Evolutionary conservation across 371 early-diverging fungal species (phyloP), one percentile per base, ranked within the genome.

Genomic region (Phascolomyces articulosus): DNA sequence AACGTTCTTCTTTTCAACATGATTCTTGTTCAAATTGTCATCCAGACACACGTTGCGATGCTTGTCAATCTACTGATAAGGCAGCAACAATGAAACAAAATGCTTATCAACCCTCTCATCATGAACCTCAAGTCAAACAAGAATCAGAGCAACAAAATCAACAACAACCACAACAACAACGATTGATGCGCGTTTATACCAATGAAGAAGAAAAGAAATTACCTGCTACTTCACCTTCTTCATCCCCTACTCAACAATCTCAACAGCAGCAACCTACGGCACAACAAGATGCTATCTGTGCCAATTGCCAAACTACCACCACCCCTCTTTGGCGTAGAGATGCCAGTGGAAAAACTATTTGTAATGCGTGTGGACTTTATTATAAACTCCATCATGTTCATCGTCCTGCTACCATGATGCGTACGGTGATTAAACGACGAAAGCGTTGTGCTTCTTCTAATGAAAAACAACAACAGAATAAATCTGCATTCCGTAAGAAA

Each of bases 311-410:
- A n/a, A 90, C 91, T 9, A 87, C 87, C 2, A 84, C 80, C 20
- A 95, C 95, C 4, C 93, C 94, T 3, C 78, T 92, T 15, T 95
- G 95, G 95, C 77, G 95, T 44, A 73, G 92, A 56, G 87, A 87
- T 69, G 82, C 82, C 28, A 72, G 81, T 40, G 91, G 90, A 29
- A 81, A 88, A 28, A 77, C 82, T 15, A 81, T 92, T 40, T 93
- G 94, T 72, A 93, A 93, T 74, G 93, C 93, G 2, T 93, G 93
- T 68, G 93, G 93, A 2, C 73, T 95, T 23, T 94, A 93, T 67
- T 88, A 86, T 67, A 90, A 89, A 63, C 77, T 91, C 1, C 94
- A 95, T 69, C 73, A 74, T 53, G 76, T 79, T 9, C 85, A 84
- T 57, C 80, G 90, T 31, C 90, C 83, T 16, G 77, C 80, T 27